Evolutionary conservation across 306 rosid genomes (phyloP).

Genomic region (Cucurbita pepo): DNA sequence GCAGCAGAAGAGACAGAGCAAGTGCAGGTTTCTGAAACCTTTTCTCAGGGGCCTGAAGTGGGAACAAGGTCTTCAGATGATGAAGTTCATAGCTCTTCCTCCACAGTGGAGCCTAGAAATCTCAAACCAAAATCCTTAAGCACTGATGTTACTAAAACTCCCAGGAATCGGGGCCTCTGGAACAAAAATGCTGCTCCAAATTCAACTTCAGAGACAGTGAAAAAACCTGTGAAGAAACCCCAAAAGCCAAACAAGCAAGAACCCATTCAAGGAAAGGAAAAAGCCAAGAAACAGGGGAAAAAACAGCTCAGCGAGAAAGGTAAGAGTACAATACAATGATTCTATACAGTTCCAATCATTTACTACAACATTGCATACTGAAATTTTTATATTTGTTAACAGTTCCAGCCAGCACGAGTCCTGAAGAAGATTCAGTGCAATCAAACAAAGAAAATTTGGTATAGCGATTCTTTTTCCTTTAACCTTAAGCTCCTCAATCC

Average conservation of each 20-base stretch:
- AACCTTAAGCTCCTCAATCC: background rate
- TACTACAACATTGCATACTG: background rate
- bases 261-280: constrained; percentile 22
- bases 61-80: constrained; percentile 60
- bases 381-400: background rate
- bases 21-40: constrained; percentile 45
- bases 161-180: constrained; percentile 24
- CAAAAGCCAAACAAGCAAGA: constrained; percentile 39
- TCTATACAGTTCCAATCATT: background rate
- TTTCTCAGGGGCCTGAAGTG: constrained; percentile 49
- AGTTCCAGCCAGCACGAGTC: background rate
- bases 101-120: constrained; percentile 25
- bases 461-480: background rate
- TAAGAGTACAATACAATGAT: constrained; percentile 6
- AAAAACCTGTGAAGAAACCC: constrained; percentile 23
- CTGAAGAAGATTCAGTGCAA: constrained; percentile 1
- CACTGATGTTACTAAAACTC: constrained; percentile 20
- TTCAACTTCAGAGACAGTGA: constrained; percentile 20
- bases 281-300: constrained; percentile 24
- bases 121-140: constrained; percentile 40
- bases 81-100: constrained; percentile 42
- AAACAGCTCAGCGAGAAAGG: constrained; percentile 33
- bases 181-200: constrained; percentile 28
- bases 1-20: constrained; percentile 28
- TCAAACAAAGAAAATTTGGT: constrained; percentile 17